phyloP scores from a whole-genome alignment of 2,329 filamentous ascomycete species.

The Amauroascus verrucosus region DNA sequence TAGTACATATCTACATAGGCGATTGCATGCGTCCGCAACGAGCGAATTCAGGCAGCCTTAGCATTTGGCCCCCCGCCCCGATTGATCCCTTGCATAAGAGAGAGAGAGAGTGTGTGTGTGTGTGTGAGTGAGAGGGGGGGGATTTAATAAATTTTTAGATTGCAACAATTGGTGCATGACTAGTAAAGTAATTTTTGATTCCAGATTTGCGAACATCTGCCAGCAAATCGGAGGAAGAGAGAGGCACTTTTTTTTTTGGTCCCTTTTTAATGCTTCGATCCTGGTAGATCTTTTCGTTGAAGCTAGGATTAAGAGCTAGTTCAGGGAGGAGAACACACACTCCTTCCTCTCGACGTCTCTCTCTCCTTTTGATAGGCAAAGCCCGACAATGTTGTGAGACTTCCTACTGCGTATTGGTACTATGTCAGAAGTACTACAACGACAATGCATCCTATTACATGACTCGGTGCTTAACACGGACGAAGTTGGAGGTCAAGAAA shows the following conservation, averaged over 20 bases:
- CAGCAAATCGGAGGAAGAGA: background rate
- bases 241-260: too few species aligned
- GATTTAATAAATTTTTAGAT: background rate
- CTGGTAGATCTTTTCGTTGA: background rate
- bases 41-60: background rate
- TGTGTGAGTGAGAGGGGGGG: too few species aligned
- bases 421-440: background rate
- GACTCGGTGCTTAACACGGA: conserved; percentile 6
- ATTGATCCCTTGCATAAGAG: background rate
- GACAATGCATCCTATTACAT: conserved; percentile 3
- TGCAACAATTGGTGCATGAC: background rate
- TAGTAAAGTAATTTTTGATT: background rate
- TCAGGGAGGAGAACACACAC: too few species aligned
- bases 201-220: background rate
- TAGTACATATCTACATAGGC: background rate
- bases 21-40: background rate
- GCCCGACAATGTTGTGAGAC: conserved; percentile 9
- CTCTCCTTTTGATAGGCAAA: too few species aligned
- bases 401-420: background rate
- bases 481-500: background rate
- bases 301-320: background rate
- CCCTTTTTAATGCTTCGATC: background rate
- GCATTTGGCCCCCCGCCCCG: too few species aligned
- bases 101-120: too few species aligned
- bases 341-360: too few species aligned